A percentile compares a stretch with the other conserved stretches of the same genome.
Conservation (phyloP, 164 flowering plant genomes). For the Cinnamomum micranthum region DNA sequence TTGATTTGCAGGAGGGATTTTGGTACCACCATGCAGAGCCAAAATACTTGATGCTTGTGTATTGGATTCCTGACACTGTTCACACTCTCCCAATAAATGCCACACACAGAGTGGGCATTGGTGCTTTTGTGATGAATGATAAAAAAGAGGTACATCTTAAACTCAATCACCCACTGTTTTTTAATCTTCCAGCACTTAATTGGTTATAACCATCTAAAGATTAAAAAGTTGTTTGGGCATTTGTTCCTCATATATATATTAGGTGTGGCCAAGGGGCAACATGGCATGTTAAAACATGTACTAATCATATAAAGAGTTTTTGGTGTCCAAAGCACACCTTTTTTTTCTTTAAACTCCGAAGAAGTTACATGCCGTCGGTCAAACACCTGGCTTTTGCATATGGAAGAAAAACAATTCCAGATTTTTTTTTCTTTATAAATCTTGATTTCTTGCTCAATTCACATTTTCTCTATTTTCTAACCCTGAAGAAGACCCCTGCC, state of each 20-base stretch:
- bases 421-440: no score
- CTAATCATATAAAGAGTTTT: no score
- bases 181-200: background rate
- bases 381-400: no score
- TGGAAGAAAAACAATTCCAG: no score
- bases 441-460: no score
- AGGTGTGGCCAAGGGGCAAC: background rate
- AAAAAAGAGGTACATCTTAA: conserved; percentile 37
- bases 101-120: conserved; percentile 44
- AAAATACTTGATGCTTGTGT: conserved; percentile 42
- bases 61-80: conserved; percentile 43
- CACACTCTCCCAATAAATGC: conserved; percentile 42
- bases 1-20: conserved; percentile 40
- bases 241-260: background rate
- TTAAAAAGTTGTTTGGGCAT: no score
- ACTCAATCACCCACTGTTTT: background rate
- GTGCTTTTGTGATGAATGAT: conserved; percentile 47
- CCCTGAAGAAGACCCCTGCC: no score
- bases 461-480: no score
- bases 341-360: no score
- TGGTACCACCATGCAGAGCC: conserved; percentile 51
- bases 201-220: background rate
- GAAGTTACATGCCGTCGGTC: no score
- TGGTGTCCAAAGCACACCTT: background rate
- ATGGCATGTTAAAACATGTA: background rate